A percentile compares a stretch with the other conserved stretches of the same genome.
These are phyloP conservation scores for Solanum paucissectum DNA, from an alignment of 257 asterid species.

Conservation along the genomic window DNA sequence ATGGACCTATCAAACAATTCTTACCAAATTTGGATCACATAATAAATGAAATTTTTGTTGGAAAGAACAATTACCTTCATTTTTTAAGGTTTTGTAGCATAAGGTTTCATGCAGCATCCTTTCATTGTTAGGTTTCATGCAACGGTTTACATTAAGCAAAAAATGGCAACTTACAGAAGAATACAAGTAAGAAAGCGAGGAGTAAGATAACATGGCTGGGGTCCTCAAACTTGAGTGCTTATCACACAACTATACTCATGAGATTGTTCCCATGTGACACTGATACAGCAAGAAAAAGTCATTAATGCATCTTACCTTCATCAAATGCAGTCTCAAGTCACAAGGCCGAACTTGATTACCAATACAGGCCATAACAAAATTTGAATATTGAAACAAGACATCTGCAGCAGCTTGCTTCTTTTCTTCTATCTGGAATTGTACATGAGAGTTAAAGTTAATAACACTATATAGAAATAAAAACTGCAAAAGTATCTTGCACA, in stretches of 20 bases:
- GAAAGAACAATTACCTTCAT: neutral
- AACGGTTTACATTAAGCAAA: neutral
- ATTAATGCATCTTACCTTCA: conserved; percentile 50
- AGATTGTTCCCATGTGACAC: neutral
- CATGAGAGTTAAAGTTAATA: neutral
- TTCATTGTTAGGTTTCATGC: neutral
- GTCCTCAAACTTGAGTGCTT: neutral
- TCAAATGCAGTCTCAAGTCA: conserved; percentile 86
- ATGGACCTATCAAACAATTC: neutral
- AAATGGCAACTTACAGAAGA: neutral
- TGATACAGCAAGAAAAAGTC: neutral
- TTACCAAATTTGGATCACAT: neutral
- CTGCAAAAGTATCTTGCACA: neutral
- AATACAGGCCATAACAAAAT: conserved; percentile 69
- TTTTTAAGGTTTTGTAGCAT: neutral
- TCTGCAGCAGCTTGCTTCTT: conserved; percentile 97
- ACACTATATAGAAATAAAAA: neutral
- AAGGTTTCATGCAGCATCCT: neutral
- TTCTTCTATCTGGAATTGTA: conserved; percentile 48
- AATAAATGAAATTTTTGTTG: neutral
- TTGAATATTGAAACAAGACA: conserved; percentile 76
- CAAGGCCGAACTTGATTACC: conserved; percentile 90
- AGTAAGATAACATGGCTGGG: neutral
- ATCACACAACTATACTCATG: neutral
- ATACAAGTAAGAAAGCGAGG: neutral